phyloP scores from a whole-genome alignment of 257 asterid species.

The Gardenia jasminoides region DNA sequence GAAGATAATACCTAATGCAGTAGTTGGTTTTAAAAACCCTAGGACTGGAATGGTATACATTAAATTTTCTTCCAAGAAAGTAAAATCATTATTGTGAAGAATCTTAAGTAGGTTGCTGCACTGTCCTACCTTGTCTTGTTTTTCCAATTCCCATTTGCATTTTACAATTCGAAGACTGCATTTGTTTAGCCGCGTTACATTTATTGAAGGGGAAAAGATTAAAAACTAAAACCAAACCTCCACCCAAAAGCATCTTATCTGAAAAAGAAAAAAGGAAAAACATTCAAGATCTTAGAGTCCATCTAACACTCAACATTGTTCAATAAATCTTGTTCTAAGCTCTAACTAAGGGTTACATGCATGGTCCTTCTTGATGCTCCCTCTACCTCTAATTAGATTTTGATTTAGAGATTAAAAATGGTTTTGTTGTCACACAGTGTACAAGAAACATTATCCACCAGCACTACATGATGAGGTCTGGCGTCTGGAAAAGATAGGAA shows the following conservation, averaged over 20 bases:
- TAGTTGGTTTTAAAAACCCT: not conserved
- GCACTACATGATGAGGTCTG: slow-evolving; percentile 59
- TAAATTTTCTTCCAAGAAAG: not conserved
- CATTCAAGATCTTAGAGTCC: too few species aligned
- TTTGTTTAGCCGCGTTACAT: not conserved
- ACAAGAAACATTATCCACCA: slow-evolving; percentile 81
- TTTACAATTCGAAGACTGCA: not conserved
- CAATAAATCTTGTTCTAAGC: too few species aligned
- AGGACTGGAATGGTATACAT: not conserved
- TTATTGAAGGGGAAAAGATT: too few species aligned
- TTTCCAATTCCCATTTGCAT: not conserved
- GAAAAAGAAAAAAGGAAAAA: too few species aligned
- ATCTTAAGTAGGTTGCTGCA: not conserved
- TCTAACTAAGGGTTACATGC: too few species aligned
- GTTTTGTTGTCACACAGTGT: slow-evolving; percentile 34
- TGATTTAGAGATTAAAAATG: not conserved
- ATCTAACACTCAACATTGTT: too few species aligned
- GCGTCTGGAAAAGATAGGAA: slow-evolving; percentile 78
- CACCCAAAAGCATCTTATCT: too few species aligned
- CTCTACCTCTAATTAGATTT: not conserved
- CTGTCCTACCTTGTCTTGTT: not conserved
- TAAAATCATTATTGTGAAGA: not conserved
- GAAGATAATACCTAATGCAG: not conserved
- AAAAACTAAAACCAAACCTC: too few species aligned
- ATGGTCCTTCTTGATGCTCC: not conserved